Percentiles rank a stretch among this genome's conserved stretches.
phyloP scores from a whole-genome alignment of 2,329 filamentous ascomycete species.

The Domatiomyces catenatus region DNA sequence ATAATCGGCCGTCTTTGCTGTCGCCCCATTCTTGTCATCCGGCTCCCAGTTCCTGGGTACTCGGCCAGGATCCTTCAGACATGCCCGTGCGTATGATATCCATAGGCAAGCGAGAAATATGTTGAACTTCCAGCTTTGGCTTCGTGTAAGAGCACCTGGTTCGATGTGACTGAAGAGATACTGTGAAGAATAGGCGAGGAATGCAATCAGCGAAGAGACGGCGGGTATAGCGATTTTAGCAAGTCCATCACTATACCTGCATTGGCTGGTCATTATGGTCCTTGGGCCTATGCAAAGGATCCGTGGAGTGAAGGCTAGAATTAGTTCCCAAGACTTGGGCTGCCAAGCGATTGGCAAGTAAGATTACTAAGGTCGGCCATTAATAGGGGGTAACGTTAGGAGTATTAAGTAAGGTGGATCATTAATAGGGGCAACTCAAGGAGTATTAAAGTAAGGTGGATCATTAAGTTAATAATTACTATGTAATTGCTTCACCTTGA shows the following conservation, averaged over 20 bases:
- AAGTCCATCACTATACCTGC: neutral
- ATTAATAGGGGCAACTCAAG: no score
- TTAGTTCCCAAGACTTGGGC: no score
- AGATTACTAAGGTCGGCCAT: no score
- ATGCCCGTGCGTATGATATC: constrained; percentile 45
- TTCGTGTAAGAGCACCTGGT: constrained; percentile 34
- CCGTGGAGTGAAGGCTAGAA: no score
- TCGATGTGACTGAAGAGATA: constrained; percentile 40
- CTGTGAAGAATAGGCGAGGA: constrained; percentile 46
- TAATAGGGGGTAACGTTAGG: no score
- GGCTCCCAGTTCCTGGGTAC: constrained; percentile 33
- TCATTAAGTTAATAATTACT: no score
- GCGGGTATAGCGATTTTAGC: constrained; percentile 35
- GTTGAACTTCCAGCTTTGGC: constrained; percentile 36
- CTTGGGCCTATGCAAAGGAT: neutral
- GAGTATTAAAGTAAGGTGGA: no score
- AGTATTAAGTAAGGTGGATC: no score
- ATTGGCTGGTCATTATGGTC: neutral
- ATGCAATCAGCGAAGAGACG: constrained; percentile 40
- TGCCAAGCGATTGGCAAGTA: no score
- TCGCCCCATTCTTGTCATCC: constrained; percentile 9
- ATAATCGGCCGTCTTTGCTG: neutral
- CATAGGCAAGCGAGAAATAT: constrained; percentile 38
- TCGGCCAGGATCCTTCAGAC: constrained; percentile 42
- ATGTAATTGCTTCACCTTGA: no score